Evolutionary conservation across 1,284 basidiomycete species (phyloP).

Genomic region (Neotropicomus parvogracilis): DNA sequence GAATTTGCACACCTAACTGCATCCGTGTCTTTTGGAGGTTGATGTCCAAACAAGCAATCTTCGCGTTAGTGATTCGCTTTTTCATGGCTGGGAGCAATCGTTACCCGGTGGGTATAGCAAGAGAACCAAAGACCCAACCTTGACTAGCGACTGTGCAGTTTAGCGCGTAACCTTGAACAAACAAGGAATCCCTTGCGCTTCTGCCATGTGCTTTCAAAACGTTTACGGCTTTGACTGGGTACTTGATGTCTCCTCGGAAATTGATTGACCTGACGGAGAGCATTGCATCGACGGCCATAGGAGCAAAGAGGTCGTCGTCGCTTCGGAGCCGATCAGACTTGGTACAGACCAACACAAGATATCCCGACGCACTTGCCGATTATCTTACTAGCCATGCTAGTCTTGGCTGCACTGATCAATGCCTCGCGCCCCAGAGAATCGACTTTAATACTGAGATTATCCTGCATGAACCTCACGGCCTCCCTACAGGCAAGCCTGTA

Average conservation of each 20-base stretch:
- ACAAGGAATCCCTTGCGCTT: slow-evolving; percentile 92
- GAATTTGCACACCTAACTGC: slow-evolving; percentile 97
- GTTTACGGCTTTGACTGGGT: slow-evolving; percentile 99
- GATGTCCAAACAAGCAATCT: slow-evolving; percentile 98
- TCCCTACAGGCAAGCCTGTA: slow-evolving; percentile 97
- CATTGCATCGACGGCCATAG: slow-evolving; percentile 99
- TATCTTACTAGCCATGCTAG: slow-evolving; percentile 99
- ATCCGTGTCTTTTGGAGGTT: slow-evolving; percentile 96
- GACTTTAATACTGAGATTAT: slow-evolving; percentile 95
- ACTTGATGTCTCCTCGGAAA: slow-evolving; percentile 93
- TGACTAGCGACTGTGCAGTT: slow-evolving; percentile 99
- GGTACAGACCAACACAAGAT: slow-evolving; percentile 3
- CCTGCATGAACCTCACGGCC: slow-evolving; percentile 97
- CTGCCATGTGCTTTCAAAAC: slow-evolving; percentile 98
- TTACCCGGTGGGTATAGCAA: slow-evolving; percentile 4
- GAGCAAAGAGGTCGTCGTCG: slow-evolving; percentile 97
- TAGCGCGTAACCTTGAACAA: slow-evolving; percentile 95
- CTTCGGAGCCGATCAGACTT: slow-evolving; percentile 41
- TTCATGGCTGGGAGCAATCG: slow-evolving; percentile 79
- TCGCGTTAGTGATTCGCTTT: slow-evolving; percentile 87
- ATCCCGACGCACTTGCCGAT: slow-evolving; percentile 72
- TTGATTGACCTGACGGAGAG: slow-evolving; percentile 95
- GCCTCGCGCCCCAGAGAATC: slow-evolving; percentile 90
- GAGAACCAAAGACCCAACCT: slow-evolving; percentile 48
- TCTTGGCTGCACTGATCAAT: slow-evolving; percentile 96